A percentile compares a stretch with the other conserved stretches of the same genome.
These are phyloP conservation scores for Myriosclerotinia scirpicola DNA, from an alignment of 2,329 filamentous ascomycete species.

Conservation along the genomic window DNA sequence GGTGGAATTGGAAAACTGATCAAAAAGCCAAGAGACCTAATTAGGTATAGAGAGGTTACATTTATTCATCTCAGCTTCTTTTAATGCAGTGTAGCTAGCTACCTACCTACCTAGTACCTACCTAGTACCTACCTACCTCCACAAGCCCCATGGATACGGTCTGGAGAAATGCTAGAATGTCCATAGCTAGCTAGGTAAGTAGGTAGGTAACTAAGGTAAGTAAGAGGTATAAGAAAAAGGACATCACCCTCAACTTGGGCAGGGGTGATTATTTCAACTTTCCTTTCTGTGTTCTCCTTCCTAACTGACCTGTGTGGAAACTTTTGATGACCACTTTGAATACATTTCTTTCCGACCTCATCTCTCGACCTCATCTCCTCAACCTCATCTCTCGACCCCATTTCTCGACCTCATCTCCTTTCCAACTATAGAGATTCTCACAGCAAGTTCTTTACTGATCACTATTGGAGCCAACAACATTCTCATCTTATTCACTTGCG, in stretches of 20 bases:
- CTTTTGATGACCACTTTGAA: not conserved
- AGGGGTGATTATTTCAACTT: not conserved
- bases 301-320: not conserved
- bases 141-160: conserved; percentile 1
- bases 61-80: conserved; percentile 10
- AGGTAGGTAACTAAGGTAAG: not conserved
- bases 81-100: not conserved
- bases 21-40: not conserved
- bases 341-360: not conserved
- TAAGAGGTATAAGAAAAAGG: conserved; percentile 15
- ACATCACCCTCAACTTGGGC: not conserved
- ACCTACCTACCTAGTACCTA: too few relatives aligned
- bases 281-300: not conserved
- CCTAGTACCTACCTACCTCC: too few relatives aligned
- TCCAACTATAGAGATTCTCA: not conserved
- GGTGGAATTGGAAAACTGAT: too few relatives aligned
- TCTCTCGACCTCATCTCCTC: too few relatives aligned
- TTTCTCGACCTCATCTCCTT: conserved; percentile 3
- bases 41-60: too few relatives aligned
- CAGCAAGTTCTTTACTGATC: not conserved
- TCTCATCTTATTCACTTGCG: not conserved
- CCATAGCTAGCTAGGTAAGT: not conserved
- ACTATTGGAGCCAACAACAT: not conserved
- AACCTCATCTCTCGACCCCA: too few relatives aligned
- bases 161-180: not conserved